phyloP scores from a whole-genome alignment of 768 basidiomycete species.

The Amanita rubescens region DNA sequence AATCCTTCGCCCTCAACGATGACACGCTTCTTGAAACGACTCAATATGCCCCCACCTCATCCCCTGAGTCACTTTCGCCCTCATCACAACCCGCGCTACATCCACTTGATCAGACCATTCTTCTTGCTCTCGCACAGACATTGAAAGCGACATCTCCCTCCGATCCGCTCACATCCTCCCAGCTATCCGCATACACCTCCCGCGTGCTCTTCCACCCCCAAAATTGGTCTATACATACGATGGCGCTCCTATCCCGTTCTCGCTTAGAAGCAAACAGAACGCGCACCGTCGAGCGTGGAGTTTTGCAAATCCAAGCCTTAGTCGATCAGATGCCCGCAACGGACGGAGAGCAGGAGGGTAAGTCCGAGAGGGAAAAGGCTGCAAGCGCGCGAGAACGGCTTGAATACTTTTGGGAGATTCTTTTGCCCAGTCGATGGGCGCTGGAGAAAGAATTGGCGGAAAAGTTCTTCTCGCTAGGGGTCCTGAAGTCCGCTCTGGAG shows the following conservation, averaged over 20 bases:
- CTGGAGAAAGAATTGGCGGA: constrained; percentile 86
- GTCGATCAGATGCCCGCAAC: constrained; percentile 91
- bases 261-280: constrained; percentile 84
- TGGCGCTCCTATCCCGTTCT: constrained; percentile 90
- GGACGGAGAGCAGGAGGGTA: background rate
- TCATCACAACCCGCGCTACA: constrained; percentile 80
- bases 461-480: constrained; percentile 79
- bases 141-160: constrained; percentile 86
- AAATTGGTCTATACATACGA: constrained; percentile 97
- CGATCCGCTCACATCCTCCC: constrained; percentile 76
- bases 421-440: constrained; percentile 88
- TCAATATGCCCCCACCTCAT: constrained; percentile 60
- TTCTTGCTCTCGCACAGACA: constrained; percentile 86
- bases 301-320: constrained; percentile 89
- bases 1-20: constrained; percentile 81
- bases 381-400: constrained; percentile 69
- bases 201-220: constrained; percentile 84
- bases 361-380: constrained; percentile 35
- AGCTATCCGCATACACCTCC: constrained; percentile 88
- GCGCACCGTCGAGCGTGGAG: constrained; percentile 88
- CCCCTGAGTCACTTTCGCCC: constrained; percentile 37
- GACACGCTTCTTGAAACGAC: constrained; percentile 95
- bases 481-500: constrained; percentile 83
- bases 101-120: constrained; percentile 89
- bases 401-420: constrained; percentile 71